Evolutionary conservation across 371 early-diverging fungal species (phyloP).

Genomic region (Rhizopus stolonifer): DNA sequence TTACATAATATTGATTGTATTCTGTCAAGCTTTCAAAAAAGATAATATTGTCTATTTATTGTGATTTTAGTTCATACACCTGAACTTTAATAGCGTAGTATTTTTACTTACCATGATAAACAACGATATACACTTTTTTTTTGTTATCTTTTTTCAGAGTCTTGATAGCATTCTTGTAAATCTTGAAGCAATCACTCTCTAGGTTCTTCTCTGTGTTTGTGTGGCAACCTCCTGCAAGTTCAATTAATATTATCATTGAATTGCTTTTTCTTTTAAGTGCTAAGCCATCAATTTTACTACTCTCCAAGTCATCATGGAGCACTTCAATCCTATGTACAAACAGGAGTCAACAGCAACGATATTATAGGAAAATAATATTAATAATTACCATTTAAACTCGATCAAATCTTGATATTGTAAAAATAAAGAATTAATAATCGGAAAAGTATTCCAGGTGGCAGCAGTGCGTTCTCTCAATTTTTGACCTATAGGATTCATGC

Average conservation of each 20-base stretch:
- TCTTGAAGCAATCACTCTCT: conserved; percentile 7
- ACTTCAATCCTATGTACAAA: conserved; percentile 11
- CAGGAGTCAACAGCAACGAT: conserved; percentile 7
- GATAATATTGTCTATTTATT: conserved; percentile 6
- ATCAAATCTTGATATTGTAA: conserved; percentile 11
- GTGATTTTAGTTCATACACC: conserved; percentile 6
- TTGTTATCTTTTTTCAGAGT: conserved; percentile 6
- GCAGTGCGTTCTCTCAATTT: conserved; percentile 10
- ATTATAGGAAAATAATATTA: conserved; percentile 3
- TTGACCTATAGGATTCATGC: conserved; percentile 7
- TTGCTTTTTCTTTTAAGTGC: conserved; percentile 8
- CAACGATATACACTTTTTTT: conserved; percentile 2
- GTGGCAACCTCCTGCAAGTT: conserved; percentile 5
- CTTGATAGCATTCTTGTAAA: conserved; percentile 11
- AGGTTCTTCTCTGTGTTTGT: conserved; percentile 11
- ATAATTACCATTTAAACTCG: conserved; percentile 13
- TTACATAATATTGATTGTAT: conserved; percentile 11
- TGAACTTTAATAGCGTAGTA: conserved; percentile 6
- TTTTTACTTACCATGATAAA: conserved; percentile 11
- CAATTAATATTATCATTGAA: conserved; percentile 8
- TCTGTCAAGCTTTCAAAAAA: conserved; percentile 8
- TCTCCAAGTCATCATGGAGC: conserved; percentile 7
- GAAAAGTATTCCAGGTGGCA: conserved; percentile 15
- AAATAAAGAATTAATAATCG: conserved; percentile 9
- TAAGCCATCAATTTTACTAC: conserved; percentile 10